Percentiles rank a stretch among this genome's conserved stretches.
Evolutionary conservation across 306 rosid species (phyloP).

Genomic region (Senna tora): DNA sequence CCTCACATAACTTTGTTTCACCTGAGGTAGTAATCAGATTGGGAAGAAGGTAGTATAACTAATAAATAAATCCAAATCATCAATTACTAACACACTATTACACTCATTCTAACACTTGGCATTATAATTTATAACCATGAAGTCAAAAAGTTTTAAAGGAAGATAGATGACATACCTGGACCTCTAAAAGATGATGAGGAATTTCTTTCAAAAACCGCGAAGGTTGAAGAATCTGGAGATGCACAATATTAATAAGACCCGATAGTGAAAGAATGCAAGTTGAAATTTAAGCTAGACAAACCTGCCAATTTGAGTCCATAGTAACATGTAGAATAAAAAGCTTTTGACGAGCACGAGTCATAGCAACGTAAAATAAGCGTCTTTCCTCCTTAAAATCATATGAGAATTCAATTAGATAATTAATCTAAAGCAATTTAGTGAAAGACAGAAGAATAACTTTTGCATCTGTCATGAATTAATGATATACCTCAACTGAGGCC

Average conservation of each 20-base stretch:
- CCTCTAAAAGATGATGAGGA: slow-evolving; percentile 77
- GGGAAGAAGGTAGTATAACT: too few species aligned
- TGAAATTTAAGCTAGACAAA: slow-evolving; percentile 36
- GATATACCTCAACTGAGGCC: slow-evolving; percentile 72
- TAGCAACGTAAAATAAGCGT: slow-evolving; percentile 90
- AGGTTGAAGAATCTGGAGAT: slow-evolving; percentile 84
- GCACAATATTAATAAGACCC: slow-evolving; percentile 26
- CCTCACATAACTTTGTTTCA: too few species aligned
- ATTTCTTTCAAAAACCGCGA: slow-evolving; percentile 90
- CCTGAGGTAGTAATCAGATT: too few species aligned
- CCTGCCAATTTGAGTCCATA: slow-evolving; percentile 93
- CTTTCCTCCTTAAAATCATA: slow-evolving; percentile 75
- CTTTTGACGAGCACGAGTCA: slow-evolving; percentile 92
- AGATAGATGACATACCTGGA: slow-evolving; percentile 63
- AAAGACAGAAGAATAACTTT: slow-evolving; percentile 12
- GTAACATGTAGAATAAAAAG: slow-evolving; percentile 68
- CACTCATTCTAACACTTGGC: neutral
- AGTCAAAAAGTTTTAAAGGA: slow-evolving; percentile 27
- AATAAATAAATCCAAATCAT: too few species aligned
- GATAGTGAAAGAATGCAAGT: neutral
- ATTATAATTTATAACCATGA: neutral
- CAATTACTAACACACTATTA: too few species aligned
- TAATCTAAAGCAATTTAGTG: slow-evolving; percentile 18
- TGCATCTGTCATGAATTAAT: slow-evolving; percentile 30
- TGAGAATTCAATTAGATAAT: slow-evolving; percentile 30